Conservation (phyloP, 2,329 filamentous ascomycete genomes). For the Colletotrichum endophyticum region DNA sequence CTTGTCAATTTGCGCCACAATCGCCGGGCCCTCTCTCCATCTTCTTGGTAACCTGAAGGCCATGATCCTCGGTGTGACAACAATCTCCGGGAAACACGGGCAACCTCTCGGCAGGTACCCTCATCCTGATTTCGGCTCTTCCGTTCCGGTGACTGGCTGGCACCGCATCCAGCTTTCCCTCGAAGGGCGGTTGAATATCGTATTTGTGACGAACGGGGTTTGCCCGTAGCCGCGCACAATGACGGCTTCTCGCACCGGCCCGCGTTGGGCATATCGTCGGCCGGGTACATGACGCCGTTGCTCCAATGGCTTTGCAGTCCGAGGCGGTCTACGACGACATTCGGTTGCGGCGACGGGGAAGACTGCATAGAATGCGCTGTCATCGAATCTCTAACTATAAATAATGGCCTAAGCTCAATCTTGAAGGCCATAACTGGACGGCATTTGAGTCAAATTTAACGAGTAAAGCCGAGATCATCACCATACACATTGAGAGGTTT, state of each 20-base stretch:
- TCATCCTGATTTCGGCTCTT: neutral
- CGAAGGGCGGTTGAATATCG: neutral
- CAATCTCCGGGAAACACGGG: neutral
- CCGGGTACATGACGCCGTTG: neutral
- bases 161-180: neutral
- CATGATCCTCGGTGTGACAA: neutral
- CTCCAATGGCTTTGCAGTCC: neutral
- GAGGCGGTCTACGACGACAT: neutral
- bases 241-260: constrained; percentile 7
- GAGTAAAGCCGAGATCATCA: neutral
- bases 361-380: neutral
- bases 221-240: neutral
- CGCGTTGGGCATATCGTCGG: constrained; percentile 3
- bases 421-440: neutral
- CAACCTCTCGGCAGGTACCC: neutral
- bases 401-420: neutral
- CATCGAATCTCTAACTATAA: neutral
- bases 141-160: neutral
- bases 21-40: neutral
- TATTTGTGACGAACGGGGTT: neutral
- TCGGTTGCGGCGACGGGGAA: neutral
- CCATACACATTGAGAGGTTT: neutral
- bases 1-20: neutral
- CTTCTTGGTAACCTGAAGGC: neutral
- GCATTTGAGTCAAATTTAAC: neutral